Base-by-base conservation (phyloP, 129 eudicot genomes). In the Chrysanthemum makinoi region DNA sequence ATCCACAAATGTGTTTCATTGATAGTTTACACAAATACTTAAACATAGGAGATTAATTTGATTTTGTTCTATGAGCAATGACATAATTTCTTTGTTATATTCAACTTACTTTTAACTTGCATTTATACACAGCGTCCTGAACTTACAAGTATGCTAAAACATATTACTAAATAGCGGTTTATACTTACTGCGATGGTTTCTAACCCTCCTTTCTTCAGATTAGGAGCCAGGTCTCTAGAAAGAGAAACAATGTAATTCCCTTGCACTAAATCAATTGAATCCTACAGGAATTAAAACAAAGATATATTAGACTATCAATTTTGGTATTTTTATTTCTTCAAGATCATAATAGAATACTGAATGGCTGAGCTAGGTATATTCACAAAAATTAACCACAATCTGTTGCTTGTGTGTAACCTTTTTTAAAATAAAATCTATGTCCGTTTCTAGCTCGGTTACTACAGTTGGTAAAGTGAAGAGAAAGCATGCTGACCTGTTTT, bases 151-250 rank as follows among this genome's bases (percentile, higher is more conserved):
- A 57, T 6, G 44, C 44, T 9, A 6, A 35, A 35, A 35, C 8
- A 17, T 59, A 6, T 1, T 59, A 59, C 17, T 59, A 24, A 59
- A 60, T 26, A 16, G 19, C 11, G 3, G 50, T 64, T 74, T 72
- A 30, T 66, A 88, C 95, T 91, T 82, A 91, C 97, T 72, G 92
- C 88, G 58, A 88, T 57, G 62, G 89, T 72, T 79, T 91, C 90
- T 57, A 91, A 54, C 68, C 95, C 88, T 65, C 78, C 82, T 73
- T 80, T 85, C 48, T 70, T 68, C 51, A 81, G 65, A 69, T 84
- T 67, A 12, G 89, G 78, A 35, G 79, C 57, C 79, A 78, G 66
- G 52, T 86, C 87, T 51, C 83, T 80, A 61, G 85, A 60, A n/a
- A 81, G 85, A 62, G 91, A 79, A 35, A 87, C 84, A 49, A 87